phyloP scores from a whole-genome alignment of 2,329 filamentous ascomycete species.

The Venturia oleaginea region DNA sequence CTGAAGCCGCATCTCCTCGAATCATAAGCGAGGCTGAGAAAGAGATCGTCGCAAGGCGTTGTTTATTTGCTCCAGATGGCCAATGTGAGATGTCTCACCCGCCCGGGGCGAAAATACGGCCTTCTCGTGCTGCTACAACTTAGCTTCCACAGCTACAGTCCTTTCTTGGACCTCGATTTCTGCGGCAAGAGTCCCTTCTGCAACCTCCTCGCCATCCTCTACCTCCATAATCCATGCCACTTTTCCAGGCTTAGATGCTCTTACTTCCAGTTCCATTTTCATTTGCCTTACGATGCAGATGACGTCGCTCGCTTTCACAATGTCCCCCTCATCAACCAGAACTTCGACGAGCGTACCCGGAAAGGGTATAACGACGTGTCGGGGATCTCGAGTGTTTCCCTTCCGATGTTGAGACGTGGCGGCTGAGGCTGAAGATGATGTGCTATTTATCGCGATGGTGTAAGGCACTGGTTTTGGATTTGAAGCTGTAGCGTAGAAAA shows the following conservation, averaged over 20 bases:
- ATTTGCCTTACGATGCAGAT: slow-evolving; percentile 55
- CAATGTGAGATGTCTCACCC: not conserved
- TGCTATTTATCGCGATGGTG: slow-evolving; percentile 37
- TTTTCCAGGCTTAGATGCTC: slow-evolving; percentile 38
- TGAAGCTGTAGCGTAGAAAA: slow-evolving; percentile 38
- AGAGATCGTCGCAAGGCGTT: not conserved
- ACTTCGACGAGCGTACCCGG: slow-evolving; percentile 52
- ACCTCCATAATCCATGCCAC: slow-evolving; percentile 45
- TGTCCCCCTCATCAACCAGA: slow-evolving; percentile 45
- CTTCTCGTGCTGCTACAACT: not conserved
- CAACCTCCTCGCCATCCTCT: slow-evolving; percentile 47
- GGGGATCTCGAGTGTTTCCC: slow-evolving; percentile 40
- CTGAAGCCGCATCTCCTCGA: not conserved
- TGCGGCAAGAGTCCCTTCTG: slow-evolving; percentile 45
- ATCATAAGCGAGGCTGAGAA: not conserved
- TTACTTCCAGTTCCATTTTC: slow-evolving; percentile 61
- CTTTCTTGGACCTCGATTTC: slow-evolving; percentile 33
- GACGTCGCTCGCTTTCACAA: slow-evolving; percentile 44
- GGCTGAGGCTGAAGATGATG: slow-evolving; percentile 33
- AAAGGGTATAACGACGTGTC: slow-evolving; percentile 48
- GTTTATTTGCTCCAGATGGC: not conserved
- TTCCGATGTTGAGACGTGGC: slow-evolving; percentile 35
- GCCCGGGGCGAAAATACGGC: not conserved
- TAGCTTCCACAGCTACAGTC: not conserved
- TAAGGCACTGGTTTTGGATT: slow-evolving; percentile 27